A percentile compares a stretch with the other conserved stretches of the same genome.
Evolutionary conservation across 192 early-diverging fungal genomes (phyloP).

Genomic region (Gigaspora rosea): DNA sequence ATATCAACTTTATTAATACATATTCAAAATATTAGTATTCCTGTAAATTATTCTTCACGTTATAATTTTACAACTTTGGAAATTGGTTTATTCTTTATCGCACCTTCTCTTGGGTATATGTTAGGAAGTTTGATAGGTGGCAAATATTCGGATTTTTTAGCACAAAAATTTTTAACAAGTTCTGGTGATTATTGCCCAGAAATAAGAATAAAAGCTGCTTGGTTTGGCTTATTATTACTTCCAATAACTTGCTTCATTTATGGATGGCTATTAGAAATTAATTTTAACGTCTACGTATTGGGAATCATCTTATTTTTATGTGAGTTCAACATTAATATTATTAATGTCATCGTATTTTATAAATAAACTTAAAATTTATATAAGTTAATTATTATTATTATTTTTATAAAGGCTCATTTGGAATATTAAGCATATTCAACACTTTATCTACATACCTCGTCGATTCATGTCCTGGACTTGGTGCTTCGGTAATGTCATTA

Average conservation of each 20-base stretch:
- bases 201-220: conserved; percentile 35
- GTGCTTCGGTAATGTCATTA: too few species aligned
- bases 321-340: conserved; percentile 9
- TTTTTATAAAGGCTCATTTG: too few species aligned
- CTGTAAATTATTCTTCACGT: neutral
- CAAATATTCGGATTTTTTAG: conserved; percentile 41
- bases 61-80: neutral
- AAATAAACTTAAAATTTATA: too few species aligned
- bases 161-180: neutral
- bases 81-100: conserved; percentile 34
- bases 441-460: too few species aligned
- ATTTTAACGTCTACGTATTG: conserved; percentile 11
- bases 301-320: conserved; percentile 33
- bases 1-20: neutral
- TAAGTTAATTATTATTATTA: too few species aligned
- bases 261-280: conserved; percentile 38
- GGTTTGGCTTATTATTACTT: conserved; percentile 35
- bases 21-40: neutral
- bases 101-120: conserved; percentile 41
- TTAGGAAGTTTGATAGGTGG: conserved; percentile 48
- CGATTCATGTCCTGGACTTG: too few species aligned
- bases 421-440: too few species aligned
- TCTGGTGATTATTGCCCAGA: conserved; percentile 8
- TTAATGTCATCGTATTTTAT: too few species aligned
- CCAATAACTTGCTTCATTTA: conserved; percentile 36